These are phyloP conservation scores for Purpureocillium lavendulum DNA, from an alignment of 2,329 filamentous ascomycete species.

Conservation along the genomic window DNA sequence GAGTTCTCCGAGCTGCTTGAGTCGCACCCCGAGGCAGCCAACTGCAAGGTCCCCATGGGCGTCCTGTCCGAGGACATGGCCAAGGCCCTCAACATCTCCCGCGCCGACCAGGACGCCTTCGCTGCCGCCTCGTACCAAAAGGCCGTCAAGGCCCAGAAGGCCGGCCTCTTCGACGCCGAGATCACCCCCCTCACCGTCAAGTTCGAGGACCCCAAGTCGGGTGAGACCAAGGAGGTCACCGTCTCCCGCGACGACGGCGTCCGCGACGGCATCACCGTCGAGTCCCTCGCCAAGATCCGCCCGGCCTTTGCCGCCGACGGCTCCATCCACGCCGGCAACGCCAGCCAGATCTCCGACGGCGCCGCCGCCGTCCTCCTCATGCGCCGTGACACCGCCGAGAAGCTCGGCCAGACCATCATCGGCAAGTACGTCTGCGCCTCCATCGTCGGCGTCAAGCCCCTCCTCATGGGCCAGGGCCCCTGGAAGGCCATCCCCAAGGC, in stretches of 20 bases:
- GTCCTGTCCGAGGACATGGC: constrained; percentile 92
- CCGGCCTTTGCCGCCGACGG: constrained; percentile 88
- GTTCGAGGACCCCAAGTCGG: constrained; percentile 84
- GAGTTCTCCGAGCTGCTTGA: constrained; percentile 92
- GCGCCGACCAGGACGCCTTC: constrained; percentile 79
- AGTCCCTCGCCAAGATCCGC: constrained; percentile 84
- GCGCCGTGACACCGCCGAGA: constrained; percentile 85
- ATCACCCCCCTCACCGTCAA: constrained; percentile 81
- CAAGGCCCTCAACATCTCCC: constrained; percentile 65
- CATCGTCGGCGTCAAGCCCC: constrained; percentile 80
- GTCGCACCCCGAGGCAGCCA: constrained; percentile 69
- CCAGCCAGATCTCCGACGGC: constrained; percentile 90
- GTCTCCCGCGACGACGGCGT: constrained; percentile 85
- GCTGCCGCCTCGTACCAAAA: constrained; percentile 91
- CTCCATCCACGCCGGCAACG: constrained; percentile 92
- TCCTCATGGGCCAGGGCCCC: constrained; percentile 93
- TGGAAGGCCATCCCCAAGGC: constrained; percentile 94
- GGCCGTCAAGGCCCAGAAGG: constrained; percentile 74
- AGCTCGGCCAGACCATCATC: constrained; percentile 77
- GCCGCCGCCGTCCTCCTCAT: constrained; percentile 92
- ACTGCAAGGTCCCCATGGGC: constrained; percentile 98
- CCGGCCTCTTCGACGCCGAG: constrained; percentile 88
- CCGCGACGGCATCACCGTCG: constrained; percentile 73
- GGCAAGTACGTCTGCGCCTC: constrained; percentile 87
- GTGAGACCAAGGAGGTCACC: constrained; percentile 73